Base-by-base conservation (phyloP, 805 yeast genomes). In the Cyberlindnera mycetangii region DNA sequence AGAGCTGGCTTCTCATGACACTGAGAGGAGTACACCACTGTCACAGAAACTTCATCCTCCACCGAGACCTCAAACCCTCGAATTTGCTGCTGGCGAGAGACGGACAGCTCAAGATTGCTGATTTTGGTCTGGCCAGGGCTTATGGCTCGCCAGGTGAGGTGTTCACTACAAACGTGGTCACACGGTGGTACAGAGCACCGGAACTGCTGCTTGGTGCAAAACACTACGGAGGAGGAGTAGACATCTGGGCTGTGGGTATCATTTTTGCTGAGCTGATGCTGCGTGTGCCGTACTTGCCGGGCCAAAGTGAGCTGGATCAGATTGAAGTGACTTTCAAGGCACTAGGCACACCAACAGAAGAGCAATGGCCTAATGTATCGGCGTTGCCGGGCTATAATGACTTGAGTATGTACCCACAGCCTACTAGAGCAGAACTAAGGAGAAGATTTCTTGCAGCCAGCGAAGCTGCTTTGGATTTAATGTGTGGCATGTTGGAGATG, bases 141-240 rank as follows among this genome's bases (percentile, higher is more conserved):
- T 69, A 88, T 46, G 92, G 95, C 0, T 74, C 83, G 19, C 87
- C 90, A 0, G 78, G 80, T 47, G 93, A 85, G 51, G 77, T 74
- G 36, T 69, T 93, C 62, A 87, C 98, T 0, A 86, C 96, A 2
- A 92, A 90, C 51, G 99, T 93, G 4, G 99, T 93, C 2, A 93
- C 99, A 3, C 69, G 98, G 48, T 93, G 99, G 99, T 93, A 93
- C 65, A 71, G 98, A 44, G 96, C 98, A 0, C 99, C 99, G 0
- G 99, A 93, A 58, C 69, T 93, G 37, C 68, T 93, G 19, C 79
- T 92, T 49, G 97, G 97, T 1, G 85, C 97, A 0, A 75, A 83
- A 38, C 93, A 89, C 62, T 93, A 93, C 58, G 84, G 96, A 0
- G 83, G 83, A 2, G 95, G 95, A 0, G 78, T 93, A 4, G 99